Conservation (phyloP, 2,329 filamentous ascomycete genomes). For the Penicillium brasilianum region DNA sequence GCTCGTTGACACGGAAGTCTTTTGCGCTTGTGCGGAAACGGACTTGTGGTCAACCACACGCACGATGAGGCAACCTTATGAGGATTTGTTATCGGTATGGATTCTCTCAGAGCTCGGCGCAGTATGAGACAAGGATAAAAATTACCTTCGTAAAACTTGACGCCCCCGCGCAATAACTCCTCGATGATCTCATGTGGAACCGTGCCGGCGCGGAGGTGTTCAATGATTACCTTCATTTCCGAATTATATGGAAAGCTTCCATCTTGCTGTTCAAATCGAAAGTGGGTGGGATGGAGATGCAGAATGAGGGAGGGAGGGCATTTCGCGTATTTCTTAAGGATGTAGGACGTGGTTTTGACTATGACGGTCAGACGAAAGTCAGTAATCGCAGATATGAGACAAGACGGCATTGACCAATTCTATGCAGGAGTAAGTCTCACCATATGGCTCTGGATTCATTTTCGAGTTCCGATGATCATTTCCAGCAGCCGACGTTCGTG, state of each 20-base stretch:
- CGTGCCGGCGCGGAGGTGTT: constrained; percentile 76
- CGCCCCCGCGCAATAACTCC: constrained; percentile 71
- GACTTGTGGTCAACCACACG: constrained; percentile 89
- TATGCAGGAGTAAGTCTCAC: constrained; percentile 36
- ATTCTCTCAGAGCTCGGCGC: neutral
- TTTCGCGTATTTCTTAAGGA: constrained; percentile 78
- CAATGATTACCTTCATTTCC: constrained; percentile 80
- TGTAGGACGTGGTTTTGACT: constrained; percentile 77
- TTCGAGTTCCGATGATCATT: constrained; percentile 44
- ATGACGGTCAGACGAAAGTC: constrained; percentile 25
- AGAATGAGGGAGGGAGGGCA: constrained; percentile 81
- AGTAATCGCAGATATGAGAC: constrained; percentile 18
- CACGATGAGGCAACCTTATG: constrained; percentile 79
- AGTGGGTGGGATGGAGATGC: constrained; percentile 83
- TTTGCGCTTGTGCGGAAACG: constrained; percentile 63
- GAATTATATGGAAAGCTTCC: constrained; percentile 91
- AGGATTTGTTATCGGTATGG: constrained; percentile 4
- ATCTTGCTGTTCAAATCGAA: constrained; percentile 91
- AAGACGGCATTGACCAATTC: constrained; percentile 10
- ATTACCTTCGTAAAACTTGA: constrained; percentile 84
- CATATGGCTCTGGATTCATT: constrained; percentile 52
- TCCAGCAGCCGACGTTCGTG: constrained; percentile 36
- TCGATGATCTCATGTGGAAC: constrained; percentile 88
- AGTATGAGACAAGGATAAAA: neutral
- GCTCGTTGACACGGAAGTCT: constrained; percentile 58